A percentile compares a stretch with the other conserved stretches of the same genome.
Evolutionary conservation across 2,329 filamentous ascomycete genomes (phyloP).

Genomic region (Thielaviopsis musarum): DNA sequence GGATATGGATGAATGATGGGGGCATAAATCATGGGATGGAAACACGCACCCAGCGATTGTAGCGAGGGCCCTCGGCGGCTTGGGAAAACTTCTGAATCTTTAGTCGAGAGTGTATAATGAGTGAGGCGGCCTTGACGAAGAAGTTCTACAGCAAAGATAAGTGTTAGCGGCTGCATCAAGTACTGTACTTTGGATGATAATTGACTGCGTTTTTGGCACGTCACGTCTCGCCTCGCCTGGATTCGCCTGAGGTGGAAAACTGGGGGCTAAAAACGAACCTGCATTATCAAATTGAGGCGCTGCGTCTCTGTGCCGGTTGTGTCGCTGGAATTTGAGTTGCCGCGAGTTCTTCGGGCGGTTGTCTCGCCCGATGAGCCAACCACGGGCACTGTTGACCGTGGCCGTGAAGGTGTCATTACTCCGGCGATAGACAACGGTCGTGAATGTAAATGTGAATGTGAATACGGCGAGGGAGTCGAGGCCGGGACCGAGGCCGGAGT

Average conservation of each 20-base stretch:
- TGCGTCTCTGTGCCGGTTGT: constrained; percentile 35
- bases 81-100: constrained; percentile 38
- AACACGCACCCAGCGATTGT: constrained; percentile 70
- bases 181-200: no score
- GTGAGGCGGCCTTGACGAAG: constrained; percentile 70
- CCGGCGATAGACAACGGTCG: background rate
- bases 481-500: background rate
- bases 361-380: no score
- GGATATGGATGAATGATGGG: background rate
- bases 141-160: constrained; percentile 49
- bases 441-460: background rate
- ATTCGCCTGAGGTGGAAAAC: background rate
- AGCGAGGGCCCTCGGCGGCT: constrained; percentile 32
- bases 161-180: constrained; percentile 1
- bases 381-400: no score
- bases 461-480: background rate
- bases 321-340: constrained; percentile 32
- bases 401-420: no score
- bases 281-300: constrained; percentile 86
- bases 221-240: background rate
- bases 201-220: background rate
- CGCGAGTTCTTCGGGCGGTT: constrained; percentile 1
- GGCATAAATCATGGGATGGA: background rate
- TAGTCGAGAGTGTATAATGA: constrained; percentile 68
- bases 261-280: constrained; percentile 34